Percentiles rank a stretch among this genome's conserved stretches.
Evolutionary conservation across 345 rosid species (phyloP).

Genomic region (Pistacia atlantica): DNA sequence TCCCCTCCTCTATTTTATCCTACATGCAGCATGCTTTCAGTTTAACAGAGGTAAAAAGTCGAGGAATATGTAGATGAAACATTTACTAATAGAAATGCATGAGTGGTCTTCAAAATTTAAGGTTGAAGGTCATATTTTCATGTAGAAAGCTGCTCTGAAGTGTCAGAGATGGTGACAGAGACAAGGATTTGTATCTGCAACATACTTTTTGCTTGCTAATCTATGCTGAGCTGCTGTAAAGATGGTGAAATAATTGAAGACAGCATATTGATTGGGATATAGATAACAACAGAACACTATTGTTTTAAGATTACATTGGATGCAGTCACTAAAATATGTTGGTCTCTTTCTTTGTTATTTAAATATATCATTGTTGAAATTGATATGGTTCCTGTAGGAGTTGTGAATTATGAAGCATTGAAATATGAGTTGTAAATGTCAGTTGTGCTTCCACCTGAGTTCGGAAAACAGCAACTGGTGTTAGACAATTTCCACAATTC

Average conservation of each 20-base stretch:
- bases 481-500: not conserved
- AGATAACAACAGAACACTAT: not conserved
- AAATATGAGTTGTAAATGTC: constrained; percentile 26
- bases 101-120: not conserved
- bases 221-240: not conserved
- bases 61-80: not conserved
- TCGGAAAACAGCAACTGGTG: constrained; percentile 9
- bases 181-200: not conserved
- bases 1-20: too few species aligned
- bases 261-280: constrained; percentile 8
- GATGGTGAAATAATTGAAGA: constrained; percentile 20
- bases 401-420: constrained; percentile 11
- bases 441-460: constrained; percentile 20
- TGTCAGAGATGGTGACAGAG: not conserved
- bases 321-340: constrained; percentile 4
- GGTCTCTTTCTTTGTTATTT: not conserved
- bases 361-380: not conserved
- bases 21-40: not conserved
- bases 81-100: not conserved
- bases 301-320: constrained; percentile 8
- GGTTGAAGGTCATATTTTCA: not conserved
- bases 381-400: constrained; percentile 16
- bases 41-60: not conserved
- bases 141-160: not conserved
- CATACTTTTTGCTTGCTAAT: constrained; percentile 4